Conservation (phyloP, 805 yeast genomes). For the Starmerella apicola region DNA sequence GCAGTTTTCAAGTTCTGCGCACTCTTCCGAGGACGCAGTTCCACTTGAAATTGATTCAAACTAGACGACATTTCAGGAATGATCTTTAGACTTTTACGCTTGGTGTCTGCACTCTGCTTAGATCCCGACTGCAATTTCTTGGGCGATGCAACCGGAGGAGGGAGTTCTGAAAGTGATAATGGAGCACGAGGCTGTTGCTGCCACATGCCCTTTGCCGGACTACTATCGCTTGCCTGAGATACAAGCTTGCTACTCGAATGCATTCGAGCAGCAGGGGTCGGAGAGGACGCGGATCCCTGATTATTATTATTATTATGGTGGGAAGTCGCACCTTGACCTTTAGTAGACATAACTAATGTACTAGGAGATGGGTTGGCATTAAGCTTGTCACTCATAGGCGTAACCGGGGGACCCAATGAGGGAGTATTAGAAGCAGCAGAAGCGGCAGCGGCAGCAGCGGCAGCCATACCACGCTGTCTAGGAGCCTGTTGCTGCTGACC, state of each 20-base stretch:
- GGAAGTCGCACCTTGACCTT: not conserved
- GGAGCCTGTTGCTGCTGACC: conserved; percentile 6
- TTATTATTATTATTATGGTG: not conserved
- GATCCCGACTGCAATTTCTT: conserved; percentile 12
- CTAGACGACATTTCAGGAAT: conserved; percentile 25
- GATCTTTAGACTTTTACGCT: conserved; percentile 15
- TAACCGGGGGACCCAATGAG: conserved; percentile 3
- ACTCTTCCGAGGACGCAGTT: conserved; percentile 15
- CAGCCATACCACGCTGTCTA: conserved; percentile 14
- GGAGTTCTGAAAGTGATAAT: conserved; percentile 9
- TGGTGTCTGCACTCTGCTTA: conserved; percentile 8
- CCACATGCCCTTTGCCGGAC: conserved; percentile 27
- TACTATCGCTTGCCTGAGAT: conserved; percentile 23
- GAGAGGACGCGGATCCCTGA: conserved; percentile 16
- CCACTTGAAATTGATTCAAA: conserved; percentile 25
- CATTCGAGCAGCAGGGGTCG: conserved; percentile 25
- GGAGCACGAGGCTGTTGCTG: conserved; percentile 8
- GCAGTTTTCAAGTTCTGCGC: not conserved
- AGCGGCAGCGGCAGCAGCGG: conserved; percentile 20
- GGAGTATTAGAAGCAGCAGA: conserved; percentile 13
- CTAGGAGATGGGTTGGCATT: conserved; percentile 16
- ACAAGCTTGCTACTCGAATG: conserved; percentile 23
- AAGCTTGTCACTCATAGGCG: conserved; percentile 6
- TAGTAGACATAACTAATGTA: conserved; percentile 16
- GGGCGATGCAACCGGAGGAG: conserved; percentile 11